Percentiles rank a stretch among this genome's conserved stretches.
Conservation (phyloP, 108 stramenopile species). For the Conticribra guillardii region DNA sequence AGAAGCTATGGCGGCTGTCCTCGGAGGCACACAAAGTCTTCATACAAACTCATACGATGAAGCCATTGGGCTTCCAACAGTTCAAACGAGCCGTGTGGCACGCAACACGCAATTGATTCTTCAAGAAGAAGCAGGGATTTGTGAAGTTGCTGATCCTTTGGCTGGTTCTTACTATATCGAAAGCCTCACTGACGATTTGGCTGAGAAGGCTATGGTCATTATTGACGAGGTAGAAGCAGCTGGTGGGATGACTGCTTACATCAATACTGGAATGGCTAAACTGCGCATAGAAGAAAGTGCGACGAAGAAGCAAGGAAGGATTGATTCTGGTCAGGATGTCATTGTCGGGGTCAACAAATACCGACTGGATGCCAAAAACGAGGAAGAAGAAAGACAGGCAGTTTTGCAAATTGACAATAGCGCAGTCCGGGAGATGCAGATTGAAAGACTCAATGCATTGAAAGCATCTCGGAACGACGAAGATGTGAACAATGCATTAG, state of each 20-base stretch:
- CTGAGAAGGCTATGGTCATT: conserved; percentile 85
- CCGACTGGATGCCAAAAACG: conserved; percentile 73
- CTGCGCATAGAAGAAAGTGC: conserved; percentile 96
- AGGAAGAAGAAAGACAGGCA: conserved; percentile 69
- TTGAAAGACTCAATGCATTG: conserved; percentile 69
- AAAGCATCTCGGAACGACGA: conserved; percentile 78
- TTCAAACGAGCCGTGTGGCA: conserved; percentile 95
- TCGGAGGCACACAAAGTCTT: conserved; percentile 97
- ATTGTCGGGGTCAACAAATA: conserved; percentile 99
- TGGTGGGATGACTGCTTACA: conserved; percentile 98
- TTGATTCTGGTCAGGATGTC: conserved; percentile 84
- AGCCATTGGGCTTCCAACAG: conserved; percentile 97
- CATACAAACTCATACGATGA: conserved; percentile 99
- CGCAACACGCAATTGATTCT: conserved; percentile 97
- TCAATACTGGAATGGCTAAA: conserved; percentile 95
- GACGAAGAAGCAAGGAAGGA: conserved; percentile 85
- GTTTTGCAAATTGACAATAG: conserved; percentile 94
- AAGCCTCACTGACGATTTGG: conserved; percentile 92
- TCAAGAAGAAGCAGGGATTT: conserved; percentile 94
- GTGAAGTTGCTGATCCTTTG: conserved; percentile 77
- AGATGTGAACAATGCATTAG: conserved; percentile 65
- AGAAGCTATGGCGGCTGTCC: conserved; percentile 97
- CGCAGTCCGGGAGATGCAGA: conserved; percentile 82
- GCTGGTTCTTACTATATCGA: conserved; percentile 99
- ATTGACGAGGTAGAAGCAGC: conserved; percentile 91